Conservation (phyloP, 1,284 basidiomycete species). For the Ceratobasidium sp. region DNA sequence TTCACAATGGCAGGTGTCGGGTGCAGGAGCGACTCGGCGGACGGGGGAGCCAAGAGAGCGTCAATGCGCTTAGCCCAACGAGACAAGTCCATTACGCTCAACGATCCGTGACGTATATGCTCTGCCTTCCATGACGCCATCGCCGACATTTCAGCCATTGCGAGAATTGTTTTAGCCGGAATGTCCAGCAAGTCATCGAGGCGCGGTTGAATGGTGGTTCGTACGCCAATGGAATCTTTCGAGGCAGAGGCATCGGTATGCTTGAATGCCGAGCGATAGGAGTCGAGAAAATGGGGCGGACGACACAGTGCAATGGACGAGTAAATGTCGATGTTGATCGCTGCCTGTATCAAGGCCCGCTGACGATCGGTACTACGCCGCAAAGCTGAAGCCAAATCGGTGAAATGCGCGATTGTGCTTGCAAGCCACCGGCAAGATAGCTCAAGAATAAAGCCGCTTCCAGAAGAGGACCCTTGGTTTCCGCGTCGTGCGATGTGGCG, state of each 20-base stretch:
- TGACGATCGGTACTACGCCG: conserved; percentile 27
- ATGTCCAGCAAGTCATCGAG: conserved; percentile 32
- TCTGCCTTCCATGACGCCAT: conserved; percentile 36
- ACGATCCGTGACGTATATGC: conserved; percentile 31
- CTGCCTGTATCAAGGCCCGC: conserved; percentile 27
- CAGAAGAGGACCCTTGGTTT: not conserved
- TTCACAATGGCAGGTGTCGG: not conserved
- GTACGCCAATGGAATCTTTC: conserved; percentile 10
- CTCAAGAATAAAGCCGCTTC: conserved; percentile 14
- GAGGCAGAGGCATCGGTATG: not conserved
- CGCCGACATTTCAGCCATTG: conserved; percentile 32
- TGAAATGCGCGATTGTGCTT: conserved; percentile 1
- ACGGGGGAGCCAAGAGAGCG: conserved; percentile 21
- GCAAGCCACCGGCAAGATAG: conserved; percentile 29
- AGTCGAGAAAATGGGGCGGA: conserved; percentile 26
- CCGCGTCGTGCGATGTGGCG: conserved; percentile 23
- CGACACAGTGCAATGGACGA: conserved; percentile 26
- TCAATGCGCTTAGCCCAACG: conserved; percentile 36
- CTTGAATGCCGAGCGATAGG: conserved; percentile 29
- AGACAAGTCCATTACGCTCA: conserved; percentile 36
- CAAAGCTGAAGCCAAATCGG: conserved; percentile 32
- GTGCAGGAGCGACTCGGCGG: conserved; percentile 9
- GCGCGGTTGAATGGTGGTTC: conserved; percentile 21
- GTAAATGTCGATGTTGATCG: conserved; percentile 32
- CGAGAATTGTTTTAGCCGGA: conserved; percentile 21